These are phyloP conservation scores for Nepenthes gracilis DNA, from an alignment of 148 eudicot genomes.

Conservation along the genomic window DNA sequence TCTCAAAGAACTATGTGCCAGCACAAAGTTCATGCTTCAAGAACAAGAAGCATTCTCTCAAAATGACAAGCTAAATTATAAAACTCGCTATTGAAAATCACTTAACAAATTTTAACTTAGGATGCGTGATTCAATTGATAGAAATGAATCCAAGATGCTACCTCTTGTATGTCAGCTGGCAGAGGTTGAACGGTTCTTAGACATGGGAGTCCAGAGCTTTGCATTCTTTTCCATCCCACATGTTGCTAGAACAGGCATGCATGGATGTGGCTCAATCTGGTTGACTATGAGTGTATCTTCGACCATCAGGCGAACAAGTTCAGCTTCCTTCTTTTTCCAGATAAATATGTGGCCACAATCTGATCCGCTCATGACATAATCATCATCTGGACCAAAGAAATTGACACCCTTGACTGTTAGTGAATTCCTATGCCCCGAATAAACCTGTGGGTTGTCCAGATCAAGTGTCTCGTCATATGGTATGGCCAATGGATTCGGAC, in stretches of 20 bases:
- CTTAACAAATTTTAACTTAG: no score
- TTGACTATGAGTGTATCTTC: conserved; percentile 64
- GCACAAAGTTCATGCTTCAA: no score
- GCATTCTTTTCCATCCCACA: conserved; percentile 59
- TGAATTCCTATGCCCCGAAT: conserved; percentile 64
- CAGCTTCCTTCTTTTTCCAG: conserved; percentile 61
- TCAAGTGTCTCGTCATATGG: conserved; percentile 25
- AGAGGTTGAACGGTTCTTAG: conserved; percentile 39
- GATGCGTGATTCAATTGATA: no score
- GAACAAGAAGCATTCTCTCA: no score
- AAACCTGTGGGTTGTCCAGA: conserved; percentile 41
- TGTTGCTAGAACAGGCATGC: conserved; percentile 52
- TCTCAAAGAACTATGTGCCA: no score
- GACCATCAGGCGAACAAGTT: conserved; percentile 63
- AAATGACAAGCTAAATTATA: no score
- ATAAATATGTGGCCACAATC: conserved; percentile 82
- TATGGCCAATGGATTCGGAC: conserved; percentile 32
- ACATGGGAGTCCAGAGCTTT: conserved; percentile 67
- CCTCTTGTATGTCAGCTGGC: conserved; percentile 49
- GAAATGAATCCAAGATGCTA: conserved; percentile 4
- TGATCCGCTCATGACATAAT: conserved; percentile 71
- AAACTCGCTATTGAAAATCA: no score
- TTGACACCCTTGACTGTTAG: conserved; percentile 76
- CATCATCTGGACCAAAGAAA: conserved; percentile 64
- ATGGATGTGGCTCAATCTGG: conserved; percentile 69